phyloP scores from a whole-genome alignment of 331 rosid genomes.

The Ulmus americana region DNA sequence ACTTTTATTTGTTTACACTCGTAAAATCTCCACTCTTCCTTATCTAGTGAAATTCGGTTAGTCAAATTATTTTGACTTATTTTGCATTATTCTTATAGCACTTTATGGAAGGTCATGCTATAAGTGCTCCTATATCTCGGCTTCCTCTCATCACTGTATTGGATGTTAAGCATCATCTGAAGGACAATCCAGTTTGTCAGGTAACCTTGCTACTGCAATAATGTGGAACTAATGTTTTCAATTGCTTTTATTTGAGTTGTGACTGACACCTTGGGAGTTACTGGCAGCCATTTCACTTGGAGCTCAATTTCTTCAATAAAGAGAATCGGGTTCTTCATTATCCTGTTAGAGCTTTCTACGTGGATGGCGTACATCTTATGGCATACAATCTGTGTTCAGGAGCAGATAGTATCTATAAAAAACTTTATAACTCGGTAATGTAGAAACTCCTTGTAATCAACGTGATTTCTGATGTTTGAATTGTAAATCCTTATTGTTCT shows the following conservation, averaged over 20 bases:
- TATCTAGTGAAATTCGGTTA: slow-evolving; percentile 4
- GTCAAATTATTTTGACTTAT: background rate
- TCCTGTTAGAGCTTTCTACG: slow-evolving; percentile 81
- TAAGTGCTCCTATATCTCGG: slow-evolving; percentile 84
- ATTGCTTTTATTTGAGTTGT: slow-evolving; percentile 24
- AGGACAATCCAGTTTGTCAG: slow-evolving; percentile 76
- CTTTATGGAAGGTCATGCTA: slow-evolving; percentile 94
- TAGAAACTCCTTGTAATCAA: slow-evolving; percentile 21
- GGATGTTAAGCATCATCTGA: slow-evolving; percentile 78
- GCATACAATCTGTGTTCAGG: slow-evolving; percentile 75
- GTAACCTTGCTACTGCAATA: slow-evolving; percentile 35
- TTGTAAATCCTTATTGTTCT: slow-evolving; percentile 17
- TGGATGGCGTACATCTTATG: slow-evolving; percentile 78
- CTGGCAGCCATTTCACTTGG: slow-evolving; percentile 89
- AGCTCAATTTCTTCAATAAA: slow-evolving; percentile 89
- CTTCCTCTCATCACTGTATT: slow-evolving; percentile 77
- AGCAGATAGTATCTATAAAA: slow-evolving; percentile 70
- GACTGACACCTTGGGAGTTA: slow-evolving; percentile 28
- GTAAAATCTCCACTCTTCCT: slow-evolving; percentile 4
- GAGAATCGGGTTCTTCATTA: slow-evolving; percentile 93
- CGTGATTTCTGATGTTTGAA: slow-evolving; percentile 16
- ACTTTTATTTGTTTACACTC: background rate
- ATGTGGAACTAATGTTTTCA: slow-evolving; percentile 15
- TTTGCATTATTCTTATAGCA: slow-evolving; percentile 54
- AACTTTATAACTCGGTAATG: slow-evolving; percentile 78